Evolutionary conservation across 139 green algal species (phyloP).

Genomic region (Chlorella sorokiniana): DNA sequence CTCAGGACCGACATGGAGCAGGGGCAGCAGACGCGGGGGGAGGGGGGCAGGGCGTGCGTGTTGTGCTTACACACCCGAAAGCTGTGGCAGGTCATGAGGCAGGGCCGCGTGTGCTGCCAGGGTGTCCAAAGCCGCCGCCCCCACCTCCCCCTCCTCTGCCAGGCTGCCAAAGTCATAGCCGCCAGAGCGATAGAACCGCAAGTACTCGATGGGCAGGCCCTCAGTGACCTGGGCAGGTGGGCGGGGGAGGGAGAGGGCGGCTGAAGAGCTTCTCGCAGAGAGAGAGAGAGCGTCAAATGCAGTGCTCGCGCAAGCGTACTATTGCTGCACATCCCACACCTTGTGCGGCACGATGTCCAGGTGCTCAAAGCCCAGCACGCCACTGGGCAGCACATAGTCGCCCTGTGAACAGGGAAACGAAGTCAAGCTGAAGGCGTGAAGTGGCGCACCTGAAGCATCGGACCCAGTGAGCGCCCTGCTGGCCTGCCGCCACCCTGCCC

Average conservation of each 20-base stretch:
- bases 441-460: background rate
- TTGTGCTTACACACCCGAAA: too few species aligned
- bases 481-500: too few species aligned
- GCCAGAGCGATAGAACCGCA: constrained; percentile 71
- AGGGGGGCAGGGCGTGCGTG: too few species aligned
- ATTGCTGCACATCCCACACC: background rate
- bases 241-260: background rate
- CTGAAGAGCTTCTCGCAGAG: background rate
- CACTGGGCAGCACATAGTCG: constrained; percentile 25
- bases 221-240: constrained; percentile 56
- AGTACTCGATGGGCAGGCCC: constrained; percentile 80
- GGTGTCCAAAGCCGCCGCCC: constrained; percentile 26
- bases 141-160: constrained; percentile 2
- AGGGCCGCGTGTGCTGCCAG: background rate
- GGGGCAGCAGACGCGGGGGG: too few species aligned
- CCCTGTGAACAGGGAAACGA: background rate
- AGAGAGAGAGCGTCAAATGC: background rate
- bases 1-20: background rate
- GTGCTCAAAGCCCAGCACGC: constrained; percentile 59
- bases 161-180: constrained; percentile 70
- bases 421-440: background rate
- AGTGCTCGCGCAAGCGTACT: too few species aligned
- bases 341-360: constrained; percentile 64
- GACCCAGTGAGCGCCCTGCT: background rate
- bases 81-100: background rate